These are phyloP conservation scores for Candida vaughaniae DNA, from an alignment of 805 yeast genomes.

Conservation along the genomic window DNA sequence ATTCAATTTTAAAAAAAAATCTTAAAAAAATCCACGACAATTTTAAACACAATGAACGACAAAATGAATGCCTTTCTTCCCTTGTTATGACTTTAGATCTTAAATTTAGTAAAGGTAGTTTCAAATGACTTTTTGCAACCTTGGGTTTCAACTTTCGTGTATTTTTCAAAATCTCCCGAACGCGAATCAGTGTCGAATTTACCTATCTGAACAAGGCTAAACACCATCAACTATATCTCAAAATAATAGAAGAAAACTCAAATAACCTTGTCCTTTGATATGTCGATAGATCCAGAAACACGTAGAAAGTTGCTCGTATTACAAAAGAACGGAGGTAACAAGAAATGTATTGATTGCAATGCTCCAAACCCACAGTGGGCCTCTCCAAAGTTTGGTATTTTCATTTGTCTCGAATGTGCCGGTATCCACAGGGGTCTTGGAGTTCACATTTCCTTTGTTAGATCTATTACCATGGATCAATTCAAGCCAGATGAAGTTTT, in stretches of 20 bases:
- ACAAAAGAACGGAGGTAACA: conserved; percentile 73
- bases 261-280: conserved; percentile 15
- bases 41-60: not conserved
- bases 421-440: conserved; percentile 95
- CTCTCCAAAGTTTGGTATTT: conserved; percentile 95
- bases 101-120: no score
- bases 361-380: conserved; percentile 99
- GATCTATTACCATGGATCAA: conserved; percentile 98
- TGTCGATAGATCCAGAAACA: conserved; percentile 91
- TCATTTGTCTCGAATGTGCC: conserved; percentile 96
- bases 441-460: conserved; percentile 93
- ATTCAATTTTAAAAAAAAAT: no score
- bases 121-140: not conserved
- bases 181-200: conserved; percentile 4
- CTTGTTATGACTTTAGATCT: no score
- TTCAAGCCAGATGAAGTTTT: conserved; percentile 89
- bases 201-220: not conserved
- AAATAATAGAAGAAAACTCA: no score
- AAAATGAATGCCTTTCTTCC: no score
- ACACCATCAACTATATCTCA: no score
- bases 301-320: conserved; percentile 72
- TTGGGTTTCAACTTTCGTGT: conserved; percentile 2
- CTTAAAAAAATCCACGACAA: not conserved
- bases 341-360: conserved; percentile 87
- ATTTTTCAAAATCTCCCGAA: not conserved